Conservation (phyloP, 495 filamentous ascomycete genomes). For the Neurospora sp. region DNA sequence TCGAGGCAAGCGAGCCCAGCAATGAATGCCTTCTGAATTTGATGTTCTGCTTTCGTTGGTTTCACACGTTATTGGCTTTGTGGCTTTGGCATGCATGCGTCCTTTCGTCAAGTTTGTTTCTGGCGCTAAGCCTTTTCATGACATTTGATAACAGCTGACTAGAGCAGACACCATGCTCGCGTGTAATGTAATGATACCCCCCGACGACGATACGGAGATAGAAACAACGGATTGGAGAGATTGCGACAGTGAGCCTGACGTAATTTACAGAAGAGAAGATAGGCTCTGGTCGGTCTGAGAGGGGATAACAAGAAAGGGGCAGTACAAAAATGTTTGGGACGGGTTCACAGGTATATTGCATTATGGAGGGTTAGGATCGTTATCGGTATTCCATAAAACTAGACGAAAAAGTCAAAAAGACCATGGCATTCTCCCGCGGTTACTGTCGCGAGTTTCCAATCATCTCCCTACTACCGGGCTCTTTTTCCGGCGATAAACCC, state of each 20-base stretch:
- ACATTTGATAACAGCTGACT: constrained; percentile 7
- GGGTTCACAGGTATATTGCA: neutral
- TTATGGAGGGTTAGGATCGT: neutral
- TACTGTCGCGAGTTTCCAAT: neutral
- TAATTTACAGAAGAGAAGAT: neutral
- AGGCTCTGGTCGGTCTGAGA: neutral
- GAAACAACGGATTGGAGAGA: neutral
- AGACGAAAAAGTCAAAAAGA: neutral
- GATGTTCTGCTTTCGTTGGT: neutral
- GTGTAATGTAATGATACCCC: constrained; percentile 8
- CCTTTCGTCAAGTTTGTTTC: neutral
- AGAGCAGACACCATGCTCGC: constrained; percentile 8
- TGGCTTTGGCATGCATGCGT: neutral
- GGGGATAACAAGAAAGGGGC: neutral
- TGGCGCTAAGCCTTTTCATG: neutral
- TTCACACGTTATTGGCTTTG: neutral
- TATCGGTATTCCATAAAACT: constrained; percentile 1
- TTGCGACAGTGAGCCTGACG: neutral
- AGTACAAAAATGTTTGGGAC: neutral
- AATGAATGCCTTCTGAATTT: constrained; percentile 17
- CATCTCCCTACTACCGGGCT: neutral
- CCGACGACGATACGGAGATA: neutral
- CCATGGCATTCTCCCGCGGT: neutral
- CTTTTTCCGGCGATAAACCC: constrained; percentile 27
- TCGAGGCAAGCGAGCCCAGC: constrained; percentile 37